Conservation (phyloP, 1,284 basidiomycete genomes). For the Irpex sp. region DNA sequence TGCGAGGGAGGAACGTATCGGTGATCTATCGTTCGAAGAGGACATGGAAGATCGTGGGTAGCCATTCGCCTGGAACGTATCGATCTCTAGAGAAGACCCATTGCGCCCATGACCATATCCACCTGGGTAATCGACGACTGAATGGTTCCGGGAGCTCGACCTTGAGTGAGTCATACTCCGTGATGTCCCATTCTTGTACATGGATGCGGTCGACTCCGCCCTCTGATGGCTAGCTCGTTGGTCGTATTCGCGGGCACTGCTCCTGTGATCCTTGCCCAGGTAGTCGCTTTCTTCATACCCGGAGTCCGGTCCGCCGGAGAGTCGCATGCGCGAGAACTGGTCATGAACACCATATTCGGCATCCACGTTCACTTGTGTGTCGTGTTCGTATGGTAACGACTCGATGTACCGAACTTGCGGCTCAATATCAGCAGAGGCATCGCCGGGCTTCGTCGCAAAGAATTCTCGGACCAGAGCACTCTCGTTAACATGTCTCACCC, state of each 20-base stretch:
- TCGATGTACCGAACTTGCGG: conserved; percentile 55
- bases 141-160: conserved; percentile 48
- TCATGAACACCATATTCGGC: conserved; percentile 11
- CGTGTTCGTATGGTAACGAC: conserved; percentile 38
- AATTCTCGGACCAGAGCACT: conserved; percentile 83
- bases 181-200: conserved; percentile 7
- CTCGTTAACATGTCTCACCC: conserved; percentile 80
- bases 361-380: conserved; percentile 25
- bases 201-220: conserved; percentile 10
- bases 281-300: conserved; percentile 23
- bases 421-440: conserved; percentile 69
- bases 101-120: conserved; percentile 15
- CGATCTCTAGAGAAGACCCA: conserved; percentile 24
- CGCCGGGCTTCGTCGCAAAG: conserved; percentile 84
- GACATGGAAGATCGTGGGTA: conserved; percentile 27
- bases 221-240: conserved; percentile 6
- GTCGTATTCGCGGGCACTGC: conserved; percentile 7
- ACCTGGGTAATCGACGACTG: conserved; percentile 29
- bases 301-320: conserved; percentile 11
- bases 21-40: conserved; percentile 35
- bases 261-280: conserved; percentile 13
- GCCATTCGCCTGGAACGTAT: conserved; percentile 22
- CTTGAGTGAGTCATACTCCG: conserved; percentile 13
- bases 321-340: conserved; percentile 9
- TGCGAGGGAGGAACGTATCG: conserved; percentile 47